phyloP scores from a whole-genome alignment of 73 alveolate species.

The Paramecium sonneborni region DNA sequence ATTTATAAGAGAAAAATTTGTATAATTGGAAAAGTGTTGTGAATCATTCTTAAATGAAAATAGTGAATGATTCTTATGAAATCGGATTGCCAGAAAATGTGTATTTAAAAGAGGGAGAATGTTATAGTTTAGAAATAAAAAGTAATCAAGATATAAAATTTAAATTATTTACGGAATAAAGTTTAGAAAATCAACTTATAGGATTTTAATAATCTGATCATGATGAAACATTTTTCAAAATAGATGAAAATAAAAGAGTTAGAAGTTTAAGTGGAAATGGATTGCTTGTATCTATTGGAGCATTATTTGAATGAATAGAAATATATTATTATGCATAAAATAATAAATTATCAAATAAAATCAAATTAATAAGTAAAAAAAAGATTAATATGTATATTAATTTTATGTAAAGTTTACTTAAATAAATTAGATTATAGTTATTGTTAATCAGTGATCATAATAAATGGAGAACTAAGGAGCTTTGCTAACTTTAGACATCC shows the following conservation, averaged over 20 bases:
- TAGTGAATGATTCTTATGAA: neutral
- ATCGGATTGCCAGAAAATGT: neutral
- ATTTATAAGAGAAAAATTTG: neutral
- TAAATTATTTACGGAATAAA: neutral
- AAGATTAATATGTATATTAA: neutral
- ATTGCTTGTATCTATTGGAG: neutral
- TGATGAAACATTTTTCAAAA: neutral
- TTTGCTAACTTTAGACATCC: conserved; percentile 1
- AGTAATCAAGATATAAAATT: conserved; percentile 3
- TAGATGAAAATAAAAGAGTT: neutral
- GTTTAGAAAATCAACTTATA: neutral
- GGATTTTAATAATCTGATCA: neutral
- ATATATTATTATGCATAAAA: neutral
- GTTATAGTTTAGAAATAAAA: neutral
- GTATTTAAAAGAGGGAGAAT: conserved; percentile 11
- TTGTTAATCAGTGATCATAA: neutral
- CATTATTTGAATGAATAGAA: neutral
- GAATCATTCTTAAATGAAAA: neutral
- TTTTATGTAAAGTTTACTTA: neutral
- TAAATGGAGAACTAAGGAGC: conserved; percentile 8
- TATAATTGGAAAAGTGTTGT: neutral
- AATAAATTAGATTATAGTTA: neutral
- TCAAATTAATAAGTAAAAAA: neutral
- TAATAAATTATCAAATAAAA: neutral
- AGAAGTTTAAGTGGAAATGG: neutral